phyloP scores from a whole-genome alignment of 177 flowering plant genomes.

The Vitis hybrid region DNA sequence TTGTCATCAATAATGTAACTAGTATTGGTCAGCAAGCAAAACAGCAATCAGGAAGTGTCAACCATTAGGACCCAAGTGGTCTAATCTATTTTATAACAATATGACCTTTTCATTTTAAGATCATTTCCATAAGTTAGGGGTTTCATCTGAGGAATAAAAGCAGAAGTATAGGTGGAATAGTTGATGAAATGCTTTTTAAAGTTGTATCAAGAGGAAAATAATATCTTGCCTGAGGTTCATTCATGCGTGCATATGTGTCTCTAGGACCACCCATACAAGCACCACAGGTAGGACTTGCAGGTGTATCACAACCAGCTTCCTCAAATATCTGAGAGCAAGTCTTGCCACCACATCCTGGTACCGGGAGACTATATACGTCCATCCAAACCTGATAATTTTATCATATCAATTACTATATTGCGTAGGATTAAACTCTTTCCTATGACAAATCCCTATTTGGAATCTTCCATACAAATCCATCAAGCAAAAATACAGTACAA shows the following conservation, averaged over 20 bases:
- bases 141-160: too few relatives aligned
- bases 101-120: too few relatives aligned
- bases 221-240: slow-evolving; percentile 77
- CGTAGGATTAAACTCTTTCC: background rate
- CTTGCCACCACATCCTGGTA: slow-evolving; percentile 96
- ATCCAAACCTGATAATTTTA: slow-evolving; percentile 76
- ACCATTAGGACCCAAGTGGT: too few relatives aligned
- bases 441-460: background rate
- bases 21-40: too few relatives aligned
- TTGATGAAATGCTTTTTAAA: background rate
- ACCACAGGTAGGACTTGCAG: slow-evolving; percentile 93
- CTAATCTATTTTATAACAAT: too few relatives aligned
- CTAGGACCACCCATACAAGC: slow-evolving; percentile 98
- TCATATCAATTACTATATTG: background rate
- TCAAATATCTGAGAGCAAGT: slow-evolving; percentile 98
- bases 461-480: background rate
- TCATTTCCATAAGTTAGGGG: too few relatives aligned
- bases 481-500: slow-evolving; percentile 11
- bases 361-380: slow-evolving; percentile 80
- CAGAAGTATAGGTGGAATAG: too few relatives aligned
- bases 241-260: slow-evolving; percentile 98
- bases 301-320: slow-evolving; percentile 99
- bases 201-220: background rate
- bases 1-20: too few relatives aligned
- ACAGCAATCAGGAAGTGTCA: too few relatives aligned